These are phyloP conservation scores for Ramaria sp. DNA, from an alignment of 768 basidiomycete genomes.

Conservation along the genomic window DNA sequence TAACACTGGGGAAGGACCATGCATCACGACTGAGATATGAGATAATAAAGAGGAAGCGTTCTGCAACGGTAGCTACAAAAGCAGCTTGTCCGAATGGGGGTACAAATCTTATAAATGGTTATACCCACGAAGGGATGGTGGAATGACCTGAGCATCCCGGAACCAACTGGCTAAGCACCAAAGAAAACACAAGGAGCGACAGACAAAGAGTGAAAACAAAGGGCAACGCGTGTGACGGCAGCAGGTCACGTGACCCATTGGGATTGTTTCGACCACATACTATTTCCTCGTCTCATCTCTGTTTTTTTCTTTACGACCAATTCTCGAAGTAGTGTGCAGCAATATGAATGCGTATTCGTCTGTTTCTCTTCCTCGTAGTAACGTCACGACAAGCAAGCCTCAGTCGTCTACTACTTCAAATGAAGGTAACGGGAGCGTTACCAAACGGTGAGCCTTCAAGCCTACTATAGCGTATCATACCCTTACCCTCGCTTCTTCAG, in stretches of 20 bases:
- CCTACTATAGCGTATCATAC: slow-evolving; percentile 7
- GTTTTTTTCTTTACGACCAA: background rate
- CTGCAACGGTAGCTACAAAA: no score
- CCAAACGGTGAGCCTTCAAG: slow-evolving; percentile 51
- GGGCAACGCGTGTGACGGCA: background rate
- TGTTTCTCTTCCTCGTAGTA: slow-evolving; percentile 42
- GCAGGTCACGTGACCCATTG: background rate
- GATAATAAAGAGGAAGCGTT: no score
- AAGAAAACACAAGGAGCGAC: no score
- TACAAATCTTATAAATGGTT: no score
- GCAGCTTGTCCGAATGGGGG: no score
- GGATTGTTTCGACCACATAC: background rate
- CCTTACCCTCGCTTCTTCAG: slow-evolving; percentile 25
- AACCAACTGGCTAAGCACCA: no score
- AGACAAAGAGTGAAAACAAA: background rate
- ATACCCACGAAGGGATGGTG: no score
- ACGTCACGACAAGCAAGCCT: slow-evolving; percentile 40
- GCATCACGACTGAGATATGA: no score
- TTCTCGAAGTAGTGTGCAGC: background rate
- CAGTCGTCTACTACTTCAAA: slow-evolving; percentile 37
- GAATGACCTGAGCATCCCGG: no score
- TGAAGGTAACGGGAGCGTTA: slow-evolving; percentile 65
- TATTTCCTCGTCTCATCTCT: background rate
- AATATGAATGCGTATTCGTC: slow-evolving; percentile 26
- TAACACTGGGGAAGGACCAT: no score